These are phyloP conservation scores for Verticillium klebahnii DNA, from an alignment of 2,329 filamentous ascomycete species.

Conservation along the genomic window DNA sequence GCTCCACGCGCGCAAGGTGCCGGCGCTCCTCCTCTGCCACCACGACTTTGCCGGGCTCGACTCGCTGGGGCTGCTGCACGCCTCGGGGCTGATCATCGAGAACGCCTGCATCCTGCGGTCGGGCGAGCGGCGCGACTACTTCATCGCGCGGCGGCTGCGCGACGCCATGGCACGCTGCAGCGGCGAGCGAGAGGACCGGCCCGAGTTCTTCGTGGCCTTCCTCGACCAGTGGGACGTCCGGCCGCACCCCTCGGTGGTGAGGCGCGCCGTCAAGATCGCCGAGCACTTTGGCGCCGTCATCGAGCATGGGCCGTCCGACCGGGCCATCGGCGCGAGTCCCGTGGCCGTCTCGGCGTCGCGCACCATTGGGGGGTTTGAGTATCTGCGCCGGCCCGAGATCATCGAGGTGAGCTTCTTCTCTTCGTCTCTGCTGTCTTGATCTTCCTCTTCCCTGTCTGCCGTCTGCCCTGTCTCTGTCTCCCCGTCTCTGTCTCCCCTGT, in stretches of 20 bases:
- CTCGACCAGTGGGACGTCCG: slow-evolving; percentile 26
- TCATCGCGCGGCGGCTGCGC: slow-evolving; percentile 30
- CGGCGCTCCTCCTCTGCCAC: slow-evolving; percentile 16
- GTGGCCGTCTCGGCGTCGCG: slow-evolving; percentile 7
- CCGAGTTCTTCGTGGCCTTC: slow-evolving; percentile 31
- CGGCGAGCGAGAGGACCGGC: slow-evolving; percentile 22
- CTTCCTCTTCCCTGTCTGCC: not conserved
- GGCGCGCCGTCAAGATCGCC: slow-evolving; percentile 29
- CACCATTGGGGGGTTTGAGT: slow-evolving; percentile 29
- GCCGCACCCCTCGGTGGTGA: slow-evolving; percentile 26
- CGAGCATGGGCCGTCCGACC: slow-evolving; percentile 20
- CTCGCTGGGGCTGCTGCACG: slow-evolving; percentile 21
- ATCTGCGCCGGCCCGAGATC: slow-evolving; percentile 24
- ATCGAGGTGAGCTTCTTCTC: slow-evolving; percentile 13
- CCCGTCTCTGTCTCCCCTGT: not conserved
- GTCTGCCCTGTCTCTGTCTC: no score
- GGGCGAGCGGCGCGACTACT: slow-evolving; percentile 37
- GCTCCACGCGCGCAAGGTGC: not conserved
- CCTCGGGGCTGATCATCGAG: slow-evolving; percentile 33
- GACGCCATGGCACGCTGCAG: slow-evolving; percentile 21
- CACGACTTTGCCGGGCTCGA: slow-evolving; percentile 15
- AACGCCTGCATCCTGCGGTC: slow-evolving; percentile 35
- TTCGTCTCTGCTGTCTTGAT: not conserved
- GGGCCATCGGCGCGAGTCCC: not conserved
- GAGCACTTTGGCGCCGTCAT: slow-evolving; percentile 29